A percentile compares a stretch with the other conserved stretches of the same genome.
phyloP scores from a whole-genome alignment of 495 filamentous ascomycete species.

The Penicillium diatomitis region DNA sequence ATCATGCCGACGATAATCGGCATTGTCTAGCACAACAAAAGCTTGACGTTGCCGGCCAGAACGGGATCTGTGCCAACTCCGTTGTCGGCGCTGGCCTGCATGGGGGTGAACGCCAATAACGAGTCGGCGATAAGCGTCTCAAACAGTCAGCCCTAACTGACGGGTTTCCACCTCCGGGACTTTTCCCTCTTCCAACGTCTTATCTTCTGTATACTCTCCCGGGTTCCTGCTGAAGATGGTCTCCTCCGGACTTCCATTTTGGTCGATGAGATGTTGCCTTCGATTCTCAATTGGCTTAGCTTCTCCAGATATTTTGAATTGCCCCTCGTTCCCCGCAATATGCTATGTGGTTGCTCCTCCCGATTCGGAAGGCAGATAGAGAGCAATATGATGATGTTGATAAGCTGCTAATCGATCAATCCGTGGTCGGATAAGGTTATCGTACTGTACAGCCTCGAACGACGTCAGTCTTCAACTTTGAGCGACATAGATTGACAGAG shows the following conservation, averaged over 20 bases:
- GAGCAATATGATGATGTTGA: background rate
- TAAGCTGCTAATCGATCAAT: background rate
- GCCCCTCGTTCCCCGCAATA: background rate
- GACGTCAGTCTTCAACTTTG: no score
- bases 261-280: background rate
- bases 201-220: no score
- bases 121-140: conserved; percentile 4
- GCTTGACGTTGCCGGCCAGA: background rate
- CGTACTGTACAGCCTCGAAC: no score
- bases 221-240: background rate
- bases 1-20: no score
- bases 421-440: no score
- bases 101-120: conserved; percentile 3
- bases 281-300: background rate
- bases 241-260: conserved; percentile 23
- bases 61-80: background rate
- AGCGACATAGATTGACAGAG: background rate
- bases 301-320: background rate
- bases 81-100: background rate
- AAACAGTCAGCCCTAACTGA: background rate
- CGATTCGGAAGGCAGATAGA: conserved; percentile 9
- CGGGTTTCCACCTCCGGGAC: background rate
- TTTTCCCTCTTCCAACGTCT: background rate
- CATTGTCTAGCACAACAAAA: background rate
- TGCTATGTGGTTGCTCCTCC: background rate